Evolutionary conservation across 306 rosid species (phyloP).

Genomic region (Citrullus amarus): DNA sequence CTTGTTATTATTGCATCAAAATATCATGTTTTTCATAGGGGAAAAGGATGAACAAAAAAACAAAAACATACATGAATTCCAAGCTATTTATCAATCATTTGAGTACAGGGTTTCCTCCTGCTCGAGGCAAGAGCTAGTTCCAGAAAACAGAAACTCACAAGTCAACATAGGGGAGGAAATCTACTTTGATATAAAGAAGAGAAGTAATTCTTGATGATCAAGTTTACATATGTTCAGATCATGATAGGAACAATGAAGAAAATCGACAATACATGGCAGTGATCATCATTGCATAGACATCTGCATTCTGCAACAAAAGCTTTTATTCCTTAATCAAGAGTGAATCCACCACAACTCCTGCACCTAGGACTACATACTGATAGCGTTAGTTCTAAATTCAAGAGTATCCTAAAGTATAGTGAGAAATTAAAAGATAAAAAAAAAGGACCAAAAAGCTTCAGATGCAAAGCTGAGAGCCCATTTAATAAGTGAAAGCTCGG

Average conservation of each 20-base stretch:
- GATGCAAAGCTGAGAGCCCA: background rate
- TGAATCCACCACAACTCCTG: background rate
- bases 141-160: background rate
- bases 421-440: background rate
- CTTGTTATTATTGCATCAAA: background rate
- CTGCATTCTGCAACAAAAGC: slow-evolving; percentile 1
- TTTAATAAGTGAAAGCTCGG: background rate
- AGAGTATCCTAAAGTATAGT: background rate
- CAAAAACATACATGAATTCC: background rate
- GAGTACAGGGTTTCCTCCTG: background rate
- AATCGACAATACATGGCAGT: background rate
- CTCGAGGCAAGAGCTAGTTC: background rate
- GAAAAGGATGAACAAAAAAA: background rate
- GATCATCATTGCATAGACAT: background rate
- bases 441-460: background rate
- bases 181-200: background rate
- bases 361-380: background rate
- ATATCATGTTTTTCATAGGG: background rate
- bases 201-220: background rate
- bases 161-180: background rate
- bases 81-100: slow-evolving; percentile 3
- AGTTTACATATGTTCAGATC: background rate
- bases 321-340: slow-evolving; percentile 6
- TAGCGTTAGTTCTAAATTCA: background rate
- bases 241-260: background rate